phyloP scores from a whole-genome alignment of 768 basidiomycete species.

The Leccinum boreale region DNA sequence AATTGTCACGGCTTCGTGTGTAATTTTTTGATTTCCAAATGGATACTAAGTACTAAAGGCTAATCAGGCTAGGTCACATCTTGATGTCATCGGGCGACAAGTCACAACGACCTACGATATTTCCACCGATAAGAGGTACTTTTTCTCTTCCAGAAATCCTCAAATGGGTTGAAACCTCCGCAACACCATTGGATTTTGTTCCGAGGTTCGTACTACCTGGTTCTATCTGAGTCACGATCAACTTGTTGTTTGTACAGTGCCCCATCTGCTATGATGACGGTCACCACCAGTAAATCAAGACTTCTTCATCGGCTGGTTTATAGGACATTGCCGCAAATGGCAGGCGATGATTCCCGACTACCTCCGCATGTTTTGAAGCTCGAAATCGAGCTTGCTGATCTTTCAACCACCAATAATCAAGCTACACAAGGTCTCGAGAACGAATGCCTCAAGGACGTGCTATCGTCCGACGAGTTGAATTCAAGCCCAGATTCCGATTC shows the following conservation, averaged over 20 bases:
- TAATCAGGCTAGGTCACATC: slow-evolving; percentile 55
- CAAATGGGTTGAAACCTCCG: slow-evolving; percentile 40
- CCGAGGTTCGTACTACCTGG: slow-evolving; percentile 41
- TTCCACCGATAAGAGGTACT: slow-evolving; percentile 46
- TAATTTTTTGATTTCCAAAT: not conserved
- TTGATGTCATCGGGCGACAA: slow-evolving; percentile 42
- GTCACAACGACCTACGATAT: slow-evolving; percentile 36
- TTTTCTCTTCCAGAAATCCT: slow-evolving; percentile 41
- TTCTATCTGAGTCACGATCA: not conserved
- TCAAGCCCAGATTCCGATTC: not conserved
- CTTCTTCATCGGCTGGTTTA: slow-evolving; percentile 50
- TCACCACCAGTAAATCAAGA: slow-evolving; percentile 29
- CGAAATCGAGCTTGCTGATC: slow-evolving; percentile 34
- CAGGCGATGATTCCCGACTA: slow-evolving; percentile 3
- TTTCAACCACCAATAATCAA: not conserved
- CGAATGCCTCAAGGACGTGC: not conserved
- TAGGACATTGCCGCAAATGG: slow-evolving; percentile 29
- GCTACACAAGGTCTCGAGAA: not conserved
- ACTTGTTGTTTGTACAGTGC: slow-evolving; percentile 28
- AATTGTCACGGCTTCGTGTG: slow-evolving; percentile 41
- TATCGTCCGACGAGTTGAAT: not conserved
- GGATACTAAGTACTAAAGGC: slow-evolving; percentile 1
- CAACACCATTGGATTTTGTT: slow-evolving; percentile 41
- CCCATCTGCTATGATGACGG: slow-evolving; percentile 35
- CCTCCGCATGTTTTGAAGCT: slow-evolving; percentile 34